These are phyloP conservation scores for Salvia rosmarinus DNA, from an alignment of 257 asterid species.

Conservation along the genomic window DNA sequence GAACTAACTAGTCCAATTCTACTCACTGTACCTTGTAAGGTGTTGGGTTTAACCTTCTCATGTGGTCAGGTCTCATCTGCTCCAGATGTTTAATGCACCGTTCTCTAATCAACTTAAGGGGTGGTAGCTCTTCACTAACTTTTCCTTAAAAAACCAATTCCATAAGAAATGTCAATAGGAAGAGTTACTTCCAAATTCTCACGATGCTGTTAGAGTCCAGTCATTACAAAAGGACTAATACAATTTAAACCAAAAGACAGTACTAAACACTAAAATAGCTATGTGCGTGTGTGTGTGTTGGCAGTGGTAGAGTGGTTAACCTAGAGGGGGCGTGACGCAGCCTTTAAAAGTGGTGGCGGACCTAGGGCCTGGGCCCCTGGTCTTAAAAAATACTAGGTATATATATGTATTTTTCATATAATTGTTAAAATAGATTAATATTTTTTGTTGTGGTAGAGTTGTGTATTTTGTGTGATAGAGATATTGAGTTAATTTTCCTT, in stretches of 20 bases:
- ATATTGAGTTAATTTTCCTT: too few relatives aligned
- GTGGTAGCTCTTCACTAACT: constrained; percentile 66
- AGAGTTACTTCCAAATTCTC: not conserved
- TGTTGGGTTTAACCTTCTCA: constrained; percentile 97
- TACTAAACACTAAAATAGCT: not conserved
- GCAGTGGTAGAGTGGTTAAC: too few relatives aligned
- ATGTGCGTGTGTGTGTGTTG: too few relatives aligned
- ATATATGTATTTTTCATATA: too few relatives aligned
- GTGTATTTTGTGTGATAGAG: too few relatives aligned
- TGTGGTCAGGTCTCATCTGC: constrained; percentile 91
- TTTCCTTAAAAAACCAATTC: constrained; percentile 42
- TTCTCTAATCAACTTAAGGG: constrained; percentile 65
- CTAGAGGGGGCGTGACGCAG: too few relatives aligned
- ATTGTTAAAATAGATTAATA: too few relatives aligned
- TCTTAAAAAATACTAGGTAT: too few relatives aligned
- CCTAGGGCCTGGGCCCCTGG: too few relatives aligned
- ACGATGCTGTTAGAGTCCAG: not conserved
- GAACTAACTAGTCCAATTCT: not conserved
- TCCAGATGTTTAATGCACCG: constrained; percentile 76
- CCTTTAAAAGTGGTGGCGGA: too few relatives aligned
- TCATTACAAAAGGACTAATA: not conserved
- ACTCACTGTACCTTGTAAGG: constrained; percentile 82
- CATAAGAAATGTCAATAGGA: constrained; percentile 18
- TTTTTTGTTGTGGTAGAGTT: too few relatives aligned
- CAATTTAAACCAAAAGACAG: not conserved